Evolutionary conservation across 1,284 basidiomycete genomes (phyloP), one percentile per base, ranked within the genome.

Genomic region (Cutaneotrichosporon sp.): DNA sequence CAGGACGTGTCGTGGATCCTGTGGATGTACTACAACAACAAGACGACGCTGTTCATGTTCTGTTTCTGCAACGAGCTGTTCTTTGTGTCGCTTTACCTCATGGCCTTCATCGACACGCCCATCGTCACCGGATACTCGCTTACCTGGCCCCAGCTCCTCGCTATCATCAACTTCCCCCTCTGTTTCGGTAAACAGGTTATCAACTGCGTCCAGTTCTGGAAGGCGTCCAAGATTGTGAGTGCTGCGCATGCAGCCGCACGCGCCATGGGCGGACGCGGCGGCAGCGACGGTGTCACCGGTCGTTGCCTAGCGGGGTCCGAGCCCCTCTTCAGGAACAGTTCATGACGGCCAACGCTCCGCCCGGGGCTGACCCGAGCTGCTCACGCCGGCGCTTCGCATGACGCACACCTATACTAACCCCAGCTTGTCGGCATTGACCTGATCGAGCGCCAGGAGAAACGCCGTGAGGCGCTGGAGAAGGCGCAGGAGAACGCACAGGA

Each of bases 41-140:
- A 85, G 53, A 78, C 80, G 54, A 90, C 85, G 4, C 81, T 98
- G 18, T 98, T 98, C 77, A 75, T 90, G 63, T 86, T 97, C 72
- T 98, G 96, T 72, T 90, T 90, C n/a, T 86, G 86, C 53, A 99
- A 99, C 78, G 96, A 98, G 75, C 76, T 94, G 52, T 98, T 97
- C 80, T 98, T 91, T 76, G 90, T 99, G 64, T 84, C 88, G 42
- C 81, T 98, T 37, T 99, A 99, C 78, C 84, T 98, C 60, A 30
- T 71, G 18, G 60, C 66, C 38, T 50, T 60, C 8, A 41, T 62
- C 34, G 49, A 64, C 51, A 58, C 38, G 8, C 38, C 38, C 34
- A 38, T 43, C 52, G 21, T 37, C 23, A 8, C 17, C 9, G 9
- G 8, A 9, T 18, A 17, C 45, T 20, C 65, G 15, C 67, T 87